Base-by-base conservation (phyloP, 495 filamentous ascomycete species). In the Haplographium delicatum region DNA sequence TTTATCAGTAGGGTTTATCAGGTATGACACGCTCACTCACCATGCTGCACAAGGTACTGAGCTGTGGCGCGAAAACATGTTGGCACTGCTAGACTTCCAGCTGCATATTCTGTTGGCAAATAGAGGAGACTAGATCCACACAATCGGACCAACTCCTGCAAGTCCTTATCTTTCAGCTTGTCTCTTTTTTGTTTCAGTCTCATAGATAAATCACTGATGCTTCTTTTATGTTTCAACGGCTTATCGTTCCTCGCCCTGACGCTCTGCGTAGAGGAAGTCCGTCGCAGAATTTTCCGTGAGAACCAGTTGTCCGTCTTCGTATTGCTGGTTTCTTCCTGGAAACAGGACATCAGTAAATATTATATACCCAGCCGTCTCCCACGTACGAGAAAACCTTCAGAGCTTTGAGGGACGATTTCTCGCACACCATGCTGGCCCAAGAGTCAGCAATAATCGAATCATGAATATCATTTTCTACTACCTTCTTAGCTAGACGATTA, bases 1-100 rank as follows among this genome's bases (percentile, higher is more conserved):
- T n/a, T n/a, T n/a, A n/a, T n/a, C n/a, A n/a, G n/a, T n/a, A n/a
- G 20, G 9, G 18, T 8, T 15, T 13, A 13, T 44, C 38, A 62
- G 44, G n/a, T n/a, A n/a, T 19, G 31, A n/a, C 25, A 31, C 18
- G 13, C 7, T 35, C 28, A 56, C 79, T 60, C 65, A 89, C 87
- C 82, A 67, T 85, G 72, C 57, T 76, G 75, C 8, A 79, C 68
- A 27, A 93, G 67, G 64, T 81, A 84, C 40, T 77, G 74, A 30
- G 79, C 78, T 6, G 81, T 82, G 10, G 84, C 85, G 28, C 86
- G 84, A 47, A 91, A 79, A 57, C 85, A 89, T 4, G 84, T 84
- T 5, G 88, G 88, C 9, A 93, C 68, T 15, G 77, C 68, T 44
- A 89, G 68, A 19, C 78, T 75, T 3, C 73, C 70, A 6, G 86